Evolutionary conservation across 179 eudicot species (phyloP).

Genomic region (Carnegiea gigantea): DNA sequence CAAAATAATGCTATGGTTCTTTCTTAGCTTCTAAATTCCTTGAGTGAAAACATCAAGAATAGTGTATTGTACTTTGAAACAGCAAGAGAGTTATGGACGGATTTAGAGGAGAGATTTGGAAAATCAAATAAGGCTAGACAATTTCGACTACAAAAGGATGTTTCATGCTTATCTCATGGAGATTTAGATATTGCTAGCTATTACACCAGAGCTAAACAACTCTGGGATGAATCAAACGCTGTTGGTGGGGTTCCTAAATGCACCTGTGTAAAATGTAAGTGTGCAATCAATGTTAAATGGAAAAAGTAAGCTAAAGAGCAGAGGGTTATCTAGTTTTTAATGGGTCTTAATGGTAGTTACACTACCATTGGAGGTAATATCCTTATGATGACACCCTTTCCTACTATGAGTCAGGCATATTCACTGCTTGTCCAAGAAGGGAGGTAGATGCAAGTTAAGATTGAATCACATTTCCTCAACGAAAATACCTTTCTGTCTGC

Average conservation of each 20-base stretch:
- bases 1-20: neutral
- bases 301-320: neutral
- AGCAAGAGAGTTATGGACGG: neutral
- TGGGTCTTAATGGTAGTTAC: neutral
- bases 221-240: neutral
- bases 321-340: neutral
- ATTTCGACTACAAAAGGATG: no score
- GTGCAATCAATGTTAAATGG: neutral
- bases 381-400: no score
- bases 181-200: neutral
- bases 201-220: neutral
- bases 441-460: no score
- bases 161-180: neutral
- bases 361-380: no score
- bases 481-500: no score
- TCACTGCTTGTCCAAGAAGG: no score
- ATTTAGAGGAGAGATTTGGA: neutral
- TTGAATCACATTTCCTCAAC: no score
- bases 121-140: neutral
- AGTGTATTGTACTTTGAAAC: neutral
- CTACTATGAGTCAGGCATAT: no score
- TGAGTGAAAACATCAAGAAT: neutral
- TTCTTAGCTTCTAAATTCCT: neutral
- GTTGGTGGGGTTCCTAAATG: neutral
- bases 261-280: neutral